These are phyloP conservation scores for Calocera cornea DNA, from an alignment of 768 basidiomycete genomes.

Conservation along the genomic window DNA sequence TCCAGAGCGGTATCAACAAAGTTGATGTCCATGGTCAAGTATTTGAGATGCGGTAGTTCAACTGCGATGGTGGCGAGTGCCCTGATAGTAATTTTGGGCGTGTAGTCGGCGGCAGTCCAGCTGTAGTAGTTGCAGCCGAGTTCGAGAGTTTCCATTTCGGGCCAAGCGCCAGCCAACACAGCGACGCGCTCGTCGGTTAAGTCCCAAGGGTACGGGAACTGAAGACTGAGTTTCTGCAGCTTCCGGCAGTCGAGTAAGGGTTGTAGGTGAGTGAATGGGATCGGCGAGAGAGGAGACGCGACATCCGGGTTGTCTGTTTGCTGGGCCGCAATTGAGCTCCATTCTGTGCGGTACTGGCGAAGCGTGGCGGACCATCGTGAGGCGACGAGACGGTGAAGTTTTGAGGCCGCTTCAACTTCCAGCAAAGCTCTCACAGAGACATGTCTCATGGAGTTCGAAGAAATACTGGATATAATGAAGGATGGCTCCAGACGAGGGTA, in stretches of 20 bases:
- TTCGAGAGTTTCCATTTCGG: not conserved
- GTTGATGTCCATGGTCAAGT: not conserved
- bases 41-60: not conserved
- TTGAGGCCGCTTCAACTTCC: not conserved
- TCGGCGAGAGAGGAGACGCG: not conserved
- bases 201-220: not conserved
- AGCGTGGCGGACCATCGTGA: not conserved
- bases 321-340: not conserved
- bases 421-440: not conserved
- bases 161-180: not conserved
- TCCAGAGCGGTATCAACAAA: not conserved
- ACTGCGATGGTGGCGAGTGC: not conserved
- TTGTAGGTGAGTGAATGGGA: not conserved
- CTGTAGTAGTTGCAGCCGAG: not conserved
- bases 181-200: not conserved
- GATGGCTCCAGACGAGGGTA: not conserved
- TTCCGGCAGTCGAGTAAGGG: not conserved
- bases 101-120: not conserved
- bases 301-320: not conserved
- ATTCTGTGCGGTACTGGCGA: not conserved
- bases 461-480: not conserved
- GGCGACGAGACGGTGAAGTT: not conserved
- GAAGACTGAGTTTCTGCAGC: not conserved
- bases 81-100: not conserved
- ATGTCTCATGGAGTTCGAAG: not conserved